phyloP scores from a whole-genome alignment of 495 filamentous ascomycete species.

The Hyphodiscus hymeniophilus region DNA sequence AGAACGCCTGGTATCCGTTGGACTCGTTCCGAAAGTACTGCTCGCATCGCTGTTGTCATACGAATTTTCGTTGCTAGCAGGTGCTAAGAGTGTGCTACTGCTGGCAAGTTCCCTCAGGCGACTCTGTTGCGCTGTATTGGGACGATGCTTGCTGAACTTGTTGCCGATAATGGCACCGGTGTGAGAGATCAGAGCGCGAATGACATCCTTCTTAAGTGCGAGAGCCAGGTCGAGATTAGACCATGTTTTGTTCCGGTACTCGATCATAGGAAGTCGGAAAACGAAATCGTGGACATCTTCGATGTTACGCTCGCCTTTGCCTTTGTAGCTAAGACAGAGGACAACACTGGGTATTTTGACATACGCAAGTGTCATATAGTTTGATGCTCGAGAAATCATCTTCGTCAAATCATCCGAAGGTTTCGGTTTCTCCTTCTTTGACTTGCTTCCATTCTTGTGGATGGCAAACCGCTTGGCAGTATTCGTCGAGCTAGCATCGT shows the following conservation, averaged over 20 bases:
- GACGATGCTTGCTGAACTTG: constrained; percentile 78
- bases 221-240: constrained; percentile 93
- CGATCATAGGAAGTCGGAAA: constrained; percentile 87
- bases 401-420: constrained; percentile 89
- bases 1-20: constrained; percentile 9
- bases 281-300: constrained; percentile 97
- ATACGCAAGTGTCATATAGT: constrained; percentile 94
- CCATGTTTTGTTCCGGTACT: constrained; percentile 98
- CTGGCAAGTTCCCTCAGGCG: constrained; percentile 72
- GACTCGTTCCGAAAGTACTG: constrained; percentile 16
- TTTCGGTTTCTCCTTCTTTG: constrained; percentile 37
- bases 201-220: constrained; percentile 86
- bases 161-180: constrained; percentile 95
- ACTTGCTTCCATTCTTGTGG: constrained; percentile 33
- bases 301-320: constrained; percentile 86
- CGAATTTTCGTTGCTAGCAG: constrained; percentile 15
- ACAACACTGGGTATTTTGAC: constrained; percentile 93
- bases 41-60: constrained; percentile 22
- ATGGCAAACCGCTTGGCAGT: constrained; percentile 48
- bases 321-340: constrained; percentile 93
- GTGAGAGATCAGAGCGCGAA: constrained; percentile 88
- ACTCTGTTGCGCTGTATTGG: constrained; percentile 66
- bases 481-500: constrained; percentile 27
- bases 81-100: constrained; percentile 43
- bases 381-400: constrained; percentile 92